phyloP scores from a whole-genome alignment of 2,329 filamentous ascomycete species.

The Dryadomyces quercivorus region DNA sequence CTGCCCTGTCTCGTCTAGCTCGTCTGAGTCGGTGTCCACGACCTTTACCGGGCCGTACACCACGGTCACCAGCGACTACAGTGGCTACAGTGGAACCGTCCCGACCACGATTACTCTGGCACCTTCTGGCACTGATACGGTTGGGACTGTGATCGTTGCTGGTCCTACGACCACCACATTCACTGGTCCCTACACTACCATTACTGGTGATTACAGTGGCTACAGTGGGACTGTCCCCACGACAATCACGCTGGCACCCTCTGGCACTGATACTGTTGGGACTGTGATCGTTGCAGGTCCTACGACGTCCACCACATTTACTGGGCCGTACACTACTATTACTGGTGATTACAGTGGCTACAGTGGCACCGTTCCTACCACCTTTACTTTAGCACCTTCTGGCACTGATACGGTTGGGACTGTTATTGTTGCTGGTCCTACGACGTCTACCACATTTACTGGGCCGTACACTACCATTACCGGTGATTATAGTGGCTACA shows the following conservation, averaged over 20 bases:
- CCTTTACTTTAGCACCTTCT: constrained; percentile 7
- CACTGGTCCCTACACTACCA: constrained; percentile 7
- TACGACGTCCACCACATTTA: not conserved
- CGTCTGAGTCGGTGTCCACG: too few species aligned
- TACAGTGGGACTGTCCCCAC: not conserved
- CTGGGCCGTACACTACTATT: constrained; percentile 3
- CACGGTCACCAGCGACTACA: not conserved
- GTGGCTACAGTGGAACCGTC: constrained; percentile 7
- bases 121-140: constrained; percentile 2
- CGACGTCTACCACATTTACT: not conserved
- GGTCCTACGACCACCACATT: not conserved
- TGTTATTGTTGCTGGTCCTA: not conserved
- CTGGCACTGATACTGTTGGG: constrained; percentile 4
- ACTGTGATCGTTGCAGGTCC: constrained; percentile 8
- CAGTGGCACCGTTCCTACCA: constrained; percentile 7
- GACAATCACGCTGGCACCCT: constrained; percentile 7
- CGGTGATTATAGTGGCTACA: constrained; percentile 3
- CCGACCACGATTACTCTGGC: constrained; percentile 9
- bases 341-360: not conserved
- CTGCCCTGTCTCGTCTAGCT: too few species aligned
- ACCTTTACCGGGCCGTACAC: not conserved
- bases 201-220: constrained; percentile 6
- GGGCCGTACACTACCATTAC: constrained; percentile 9
- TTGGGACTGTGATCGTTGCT: not conserved
- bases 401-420: not conserved